Evolutionary conservation across 1,284 basidiomycete species (phyloP).

Genomic region (Somion occarium): DNA sequence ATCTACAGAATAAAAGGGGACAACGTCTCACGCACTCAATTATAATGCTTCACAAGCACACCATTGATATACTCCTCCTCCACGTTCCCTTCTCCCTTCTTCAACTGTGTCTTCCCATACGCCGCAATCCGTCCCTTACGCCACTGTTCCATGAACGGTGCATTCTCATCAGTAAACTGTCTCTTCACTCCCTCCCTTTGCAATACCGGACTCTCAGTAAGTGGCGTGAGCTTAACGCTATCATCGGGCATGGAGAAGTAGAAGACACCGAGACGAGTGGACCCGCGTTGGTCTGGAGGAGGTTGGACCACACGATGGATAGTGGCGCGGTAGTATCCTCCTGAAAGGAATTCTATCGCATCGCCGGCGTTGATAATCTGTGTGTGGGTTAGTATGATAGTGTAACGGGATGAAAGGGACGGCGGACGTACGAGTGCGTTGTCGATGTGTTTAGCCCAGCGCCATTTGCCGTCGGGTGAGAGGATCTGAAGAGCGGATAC

Average conservation of each 20-base stretch:
- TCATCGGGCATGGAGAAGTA: constrained; percentile 37
- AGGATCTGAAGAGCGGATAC: constrained; percentile 55
- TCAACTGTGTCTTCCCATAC: constrained; percentile 31
- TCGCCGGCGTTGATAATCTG: constrained; percentile 41
- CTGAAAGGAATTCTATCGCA: constrained; percentile 38
- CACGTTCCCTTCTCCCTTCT: constrained; percentile 27
- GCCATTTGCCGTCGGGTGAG: constrained; percentile 46
- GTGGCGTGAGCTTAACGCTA: constrained; percentile 25
- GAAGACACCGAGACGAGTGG: constrained; percentile 37
- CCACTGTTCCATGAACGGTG: constrained; percentile 36
- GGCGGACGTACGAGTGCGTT: constrained; percentile 54
- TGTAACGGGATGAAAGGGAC: not conserved
- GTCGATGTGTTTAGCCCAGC: constrained; percentile 53
- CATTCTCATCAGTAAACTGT: constrained; percentile 27
- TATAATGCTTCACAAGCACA: constrained; percentile 40
- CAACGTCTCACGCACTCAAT: constrained; percentile 22
- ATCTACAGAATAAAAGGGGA: not conserved
- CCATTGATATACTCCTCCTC: constrained; percentile 42
- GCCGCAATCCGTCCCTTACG: constrained; percentile 33
- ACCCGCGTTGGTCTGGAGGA: constrained; percentile 41
- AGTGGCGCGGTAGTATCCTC: constrained; percentile 39
- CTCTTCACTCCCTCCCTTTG: constrained; percentile 28
- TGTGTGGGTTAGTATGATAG: not conserved
- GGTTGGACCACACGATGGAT: constrained; percentile 43
- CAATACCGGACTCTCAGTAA: constrained; percentile 26